A percentile compares a stretch with the other conserved stretches of the same genome.
Conservation (phyloP, 148 eudicot species). For the Persicaria tinctoria region DNA sequence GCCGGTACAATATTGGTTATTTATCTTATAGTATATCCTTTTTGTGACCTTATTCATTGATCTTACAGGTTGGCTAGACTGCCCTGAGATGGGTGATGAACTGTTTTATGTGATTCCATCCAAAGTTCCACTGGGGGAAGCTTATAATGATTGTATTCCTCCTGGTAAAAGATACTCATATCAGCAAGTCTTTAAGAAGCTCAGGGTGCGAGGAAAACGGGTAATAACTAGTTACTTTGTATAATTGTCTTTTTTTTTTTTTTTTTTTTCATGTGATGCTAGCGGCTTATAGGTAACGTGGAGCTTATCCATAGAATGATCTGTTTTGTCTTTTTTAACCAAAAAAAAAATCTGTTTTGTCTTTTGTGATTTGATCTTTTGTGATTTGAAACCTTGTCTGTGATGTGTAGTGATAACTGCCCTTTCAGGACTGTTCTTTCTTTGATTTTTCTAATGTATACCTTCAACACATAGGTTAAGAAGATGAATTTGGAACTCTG, state of each 20-base stretch:
- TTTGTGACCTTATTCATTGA: neutral
- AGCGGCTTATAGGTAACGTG: neutral
- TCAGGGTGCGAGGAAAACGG: conserved; percentile 61
- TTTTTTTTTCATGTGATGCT: neutral
- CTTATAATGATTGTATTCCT: conserved; percentile 44
- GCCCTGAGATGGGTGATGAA: conserved; percentile 77
- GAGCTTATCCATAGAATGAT: neutral
- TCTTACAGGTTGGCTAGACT: conserved; percentile 83
- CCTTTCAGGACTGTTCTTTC: no score
- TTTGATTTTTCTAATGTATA: no score
- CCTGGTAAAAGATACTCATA: conserved; percentile 92
- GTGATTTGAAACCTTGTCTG: no score
- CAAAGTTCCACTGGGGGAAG: conserved; percentile 89
- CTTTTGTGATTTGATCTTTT: no score
- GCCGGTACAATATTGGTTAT: no score
- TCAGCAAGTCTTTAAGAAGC: conserved; percentile 68
- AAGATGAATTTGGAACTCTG: no score
- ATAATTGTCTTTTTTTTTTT: neutral
- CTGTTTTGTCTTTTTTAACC: no score
- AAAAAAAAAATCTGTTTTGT: no score
- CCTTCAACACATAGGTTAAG: no score
- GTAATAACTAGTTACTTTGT: conserved; percentile 23
- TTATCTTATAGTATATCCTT: neutral
- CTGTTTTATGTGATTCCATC: conserved; percentile 68
- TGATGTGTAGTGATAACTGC: no score